phyloP scores from a whole-genome alignment of 2,329 filamentous ascomycete genomes.

The Aspergillus uvarum region DNA sequence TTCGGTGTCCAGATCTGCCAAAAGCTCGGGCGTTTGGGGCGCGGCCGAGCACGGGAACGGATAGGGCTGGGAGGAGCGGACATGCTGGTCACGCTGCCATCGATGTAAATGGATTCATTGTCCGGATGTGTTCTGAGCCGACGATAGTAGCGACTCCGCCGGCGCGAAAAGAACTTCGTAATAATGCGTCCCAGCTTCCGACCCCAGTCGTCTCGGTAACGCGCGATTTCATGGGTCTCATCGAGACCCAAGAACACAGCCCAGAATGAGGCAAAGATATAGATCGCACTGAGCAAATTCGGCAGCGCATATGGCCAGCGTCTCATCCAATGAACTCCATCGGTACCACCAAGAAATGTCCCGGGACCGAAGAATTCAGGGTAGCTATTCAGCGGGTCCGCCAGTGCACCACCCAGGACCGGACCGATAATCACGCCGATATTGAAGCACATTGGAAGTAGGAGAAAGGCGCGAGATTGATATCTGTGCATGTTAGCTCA shows the following conservation, averaged over 20 bases:
- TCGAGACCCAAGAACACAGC: slow-evolving; percentile 65
- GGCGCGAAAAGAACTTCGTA: slow-evolving; percentile 27
- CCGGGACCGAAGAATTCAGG: slow-evolving; percentile 63
- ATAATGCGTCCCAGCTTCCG: slow-evolving; percentile 39
- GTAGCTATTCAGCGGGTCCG: slow-evolving; percentile 63
- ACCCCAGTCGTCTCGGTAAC: slow-evolving; percentile 43
- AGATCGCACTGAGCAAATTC: slow-evolving; percentile 64
- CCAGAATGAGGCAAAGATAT: slow-evolving; percentile 57
- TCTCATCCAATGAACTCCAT: slow-evolving; percentile 63
- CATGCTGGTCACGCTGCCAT: slow-evolving; percentile 25
- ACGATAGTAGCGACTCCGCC: slow-evolving; percentile 33
- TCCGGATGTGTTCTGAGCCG: slow-evolving; percentile 32
- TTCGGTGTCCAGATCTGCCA: slow-evolving; percentile 55
- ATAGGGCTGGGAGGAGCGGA: slow-evolving; percentile 30
- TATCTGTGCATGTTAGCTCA: slow-evolving; percentile 30
- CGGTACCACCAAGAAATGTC: slow-evolving; percentile 55
- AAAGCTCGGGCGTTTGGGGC: slow-evolving; percentile 48
- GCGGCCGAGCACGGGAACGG: slow-evolving; percentile 27
- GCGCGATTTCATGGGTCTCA: slow-evolving; percentile 51
- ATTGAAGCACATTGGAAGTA: slow-evolving; percentile 69
- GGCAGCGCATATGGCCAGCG: slow-evolving; percentile 69
- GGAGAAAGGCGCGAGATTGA: slow-evolving; percentile 56
- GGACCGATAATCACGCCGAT: slow-evolving; percentile 62
- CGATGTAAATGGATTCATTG: slow-evolving; percentile 35
- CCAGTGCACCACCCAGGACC: slow-evolving; percentile 63